Evolutionary conservation across 192 early-diverging fungal genomes (phyloP), one percentile per base, ranked within the genome.

Genomic region (Gaertneriomyces semiglobifer): DNA sequence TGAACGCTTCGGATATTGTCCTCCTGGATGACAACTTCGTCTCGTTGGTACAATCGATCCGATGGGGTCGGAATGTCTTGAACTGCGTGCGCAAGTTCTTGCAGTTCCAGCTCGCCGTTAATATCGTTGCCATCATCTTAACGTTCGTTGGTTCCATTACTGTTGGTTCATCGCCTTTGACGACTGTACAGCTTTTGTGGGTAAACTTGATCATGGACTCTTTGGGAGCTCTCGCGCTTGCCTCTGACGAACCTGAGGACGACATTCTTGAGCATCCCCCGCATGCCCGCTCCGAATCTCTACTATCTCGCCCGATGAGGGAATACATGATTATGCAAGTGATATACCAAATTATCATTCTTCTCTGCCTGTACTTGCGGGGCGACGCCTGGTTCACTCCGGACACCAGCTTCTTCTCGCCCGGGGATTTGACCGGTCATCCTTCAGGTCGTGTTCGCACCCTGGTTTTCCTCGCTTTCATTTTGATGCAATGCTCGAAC

Each of bases 201-300:
- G 81, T 86, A 11, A 86, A 86, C 66, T 66, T 86, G 56, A 86
- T 86, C 54, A 86, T 86, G 84, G 81, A 85, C 63, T 81, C 81
- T 42, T 63, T 85, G 20, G 83, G 83, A 7, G 83, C 83, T 0
- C 60, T 85, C 6, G 79, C 80, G 6, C 63, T 86, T 1, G 84
- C 84, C 4, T 75, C 76, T 25, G 84, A 86, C 67, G 81, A 80
- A 16, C 84, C 84, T 9, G 80, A 80, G 19, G 78, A 79, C 52
- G 80, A 84, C 44, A 82, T 86, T 60, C 53, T 86, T 53, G 65
- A 77, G 12, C 74, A 75, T 39, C 75, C 73, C 2, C 84, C 84
- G 16, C 84, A 86, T 52, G 62, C 74, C 39, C 69, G 79, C 6
- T 74, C 55, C 33, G 81, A 77, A 18, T 59, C 70, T 5, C 55